Evolutionary conservation across 495 filamentous ascomycete genomes (phyloP).

Genomic region (Podospora pseudocomata): DNA sequence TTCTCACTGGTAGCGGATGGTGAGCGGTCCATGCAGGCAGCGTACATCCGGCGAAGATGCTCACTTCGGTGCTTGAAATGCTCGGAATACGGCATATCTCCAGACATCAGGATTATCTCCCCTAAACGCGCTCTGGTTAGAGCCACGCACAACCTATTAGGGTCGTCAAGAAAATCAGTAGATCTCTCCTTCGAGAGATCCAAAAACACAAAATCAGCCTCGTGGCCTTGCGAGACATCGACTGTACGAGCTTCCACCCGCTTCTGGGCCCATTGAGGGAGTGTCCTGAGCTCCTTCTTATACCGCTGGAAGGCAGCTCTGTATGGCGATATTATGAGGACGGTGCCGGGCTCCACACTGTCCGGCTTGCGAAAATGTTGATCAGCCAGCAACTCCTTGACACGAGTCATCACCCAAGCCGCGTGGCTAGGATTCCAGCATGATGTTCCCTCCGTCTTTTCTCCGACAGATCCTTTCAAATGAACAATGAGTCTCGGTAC

Average conservation of each 20-base stretch:
- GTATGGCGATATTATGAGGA: constrained; percentile 27
- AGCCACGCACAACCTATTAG: constrained; percentile 23
- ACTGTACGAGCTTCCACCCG: constrained; percentile 25
- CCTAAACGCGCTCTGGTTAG: constrained; percentile 23
- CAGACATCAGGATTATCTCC: constrained; percentile 26
- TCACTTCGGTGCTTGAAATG: background rate
- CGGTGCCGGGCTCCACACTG: constrained; percentile 17
- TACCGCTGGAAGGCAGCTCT: constrained; percentile 19
- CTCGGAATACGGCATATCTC: constrained; percentile 7
- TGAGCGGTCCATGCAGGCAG: background rate
- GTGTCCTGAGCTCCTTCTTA: constrained; percentile 7
- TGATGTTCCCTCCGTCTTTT: constrained; percentile 1
- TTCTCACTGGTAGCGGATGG: background rate
- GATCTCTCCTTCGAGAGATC: constrained; percentile 20
- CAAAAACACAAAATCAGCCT: constrained; percentile 30
- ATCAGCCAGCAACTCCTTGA: constrained; percentile 19
- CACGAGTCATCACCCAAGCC: constrained; percentile 30
- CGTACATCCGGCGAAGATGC: constrained; percentile 8
- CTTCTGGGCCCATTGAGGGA: constrained; percentile 12
- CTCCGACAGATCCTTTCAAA: background rate
- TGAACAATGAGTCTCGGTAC: constrained; percentile 23
- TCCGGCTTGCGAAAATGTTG: constrained; percentile 18
- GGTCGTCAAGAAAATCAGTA: constrained; percentile 20
- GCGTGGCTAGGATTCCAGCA: constrained; percentile 24
- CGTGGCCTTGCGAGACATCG: constrained; percentile 26